These are phyloP conservation scores for Schizonepeta tenuifolia DNA, from an alignment of 257 asterid species.

Conservation along the genomic window DNA sequence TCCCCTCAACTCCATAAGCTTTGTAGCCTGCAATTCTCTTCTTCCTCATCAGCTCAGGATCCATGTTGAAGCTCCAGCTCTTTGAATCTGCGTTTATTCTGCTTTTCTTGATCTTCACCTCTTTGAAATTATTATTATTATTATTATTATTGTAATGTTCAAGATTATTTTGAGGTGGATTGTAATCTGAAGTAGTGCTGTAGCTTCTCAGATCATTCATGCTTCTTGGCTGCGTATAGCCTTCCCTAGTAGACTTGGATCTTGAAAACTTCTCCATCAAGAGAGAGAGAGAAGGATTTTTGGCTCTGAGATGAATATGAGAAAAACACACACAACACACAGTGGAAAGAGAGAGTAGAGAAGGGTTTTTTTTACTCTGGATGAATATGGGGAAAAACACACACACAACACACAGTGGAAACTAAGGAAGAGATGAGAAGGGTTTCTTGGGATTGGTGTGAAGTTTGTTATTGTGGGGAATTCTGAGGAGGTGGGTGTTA, in stretches of 20 bases:
- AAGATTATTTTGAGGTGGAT: conserved; percentile 10
- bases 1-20: conserved; percentile 73
- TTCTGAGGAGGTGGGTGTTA: background rate
- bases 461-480: conserved; percentile 3
- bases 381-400: background rate
- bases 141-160: background rate
- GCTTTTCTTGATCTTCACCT: conserved; percentile 57
- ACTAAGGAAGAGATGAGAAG: background rate
- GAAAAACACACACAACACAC: background rate
- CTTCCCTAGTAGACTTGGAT: conserved; percentile 57
- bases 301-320: background rate
- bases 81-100: conserved; percentile 42
- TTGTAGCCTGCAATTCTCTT: conserved; percentile 81
- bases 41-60: conserved; percentile 85
- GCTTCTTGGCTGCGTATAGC: conserved; percentile 44
- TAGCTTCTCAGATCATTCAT: conserved; percentile 75
- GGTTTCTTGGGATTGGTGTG: conserved; percentile 30
- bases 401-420: background rate
- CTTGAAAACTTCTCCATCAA: conserved; percentile 58
- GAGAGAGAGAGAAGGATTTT: background rate
- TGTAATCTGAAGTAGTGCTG: conserved; percentile 65
- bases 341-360: background rate
- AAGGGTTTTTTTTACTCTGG: conserved; percentile 20
- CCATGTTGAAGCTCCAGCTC: conserved; percentile 56
- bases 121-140: conserved; percentile 38